Base-by-base conservation (phyloP, 345 rosid species). In the Conringia planisiliqua region DNA sequence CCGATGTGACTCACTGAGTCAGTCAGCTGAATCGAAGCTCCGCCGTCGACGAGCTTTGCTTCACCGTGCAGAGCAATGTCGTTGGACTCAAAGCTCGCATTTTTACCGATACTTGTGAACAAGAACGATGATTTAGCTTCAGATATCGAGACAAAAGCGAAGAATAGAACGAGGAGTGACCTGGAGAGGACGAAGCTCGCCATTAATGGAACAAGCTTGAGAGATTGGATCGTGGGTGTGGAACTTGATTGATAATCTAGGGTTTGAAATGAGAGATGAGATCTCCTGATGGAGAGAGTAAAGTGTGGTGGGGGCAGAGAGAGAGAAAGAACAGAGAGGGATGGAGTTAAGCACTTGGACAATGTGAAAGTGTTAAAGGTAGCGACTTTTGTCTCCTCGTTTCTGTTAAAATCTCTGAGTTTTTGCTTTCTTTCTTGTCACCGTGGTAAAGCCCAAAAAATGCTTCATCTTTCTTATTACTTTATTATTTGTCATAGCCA, bases 11-110 rank as follows among this genome's bases (percentile, higher is more conserved):
- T 80, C 79, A 51, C 81, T 0, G 88, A 68, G 57, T 72, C 70
- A 44, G 88, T 84, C 55, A 94, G 88, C 80, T 84, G 95, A 24
- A 91, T 66, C 42, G 82, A 58, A 17, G 90, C 83, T 35, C 85
- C 86, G 39, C 77, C 77, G 72, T 68, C 58, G 29, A 79, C 76
- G 66, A 83, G 82, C 82, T 74, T 79, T 3, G 96, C 92, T 43
- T 83, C 90, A 18, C 97, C 98, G 70, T 78, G 73, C 8, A 94
- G 79, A 64, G 84, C 80, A 78, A 94, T 44, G 48, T 35, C 80
- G 61, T 39, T 57, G 78, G 89, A 76, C 55, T 72, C 79, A 80
- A 90, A 86, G 83, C 29, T 83, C 6, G 82, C 79, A 74, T 85
- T 81, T 86, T 82, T 80, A 68, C 40, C 79, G 71, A 81, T 84